Evolutionary conservation across 2,329 filamentous ascomycete genomes (phyloP), one percentile per base, ranked within the genome.

Genomic region (Sporothrix pallida): DNA sequence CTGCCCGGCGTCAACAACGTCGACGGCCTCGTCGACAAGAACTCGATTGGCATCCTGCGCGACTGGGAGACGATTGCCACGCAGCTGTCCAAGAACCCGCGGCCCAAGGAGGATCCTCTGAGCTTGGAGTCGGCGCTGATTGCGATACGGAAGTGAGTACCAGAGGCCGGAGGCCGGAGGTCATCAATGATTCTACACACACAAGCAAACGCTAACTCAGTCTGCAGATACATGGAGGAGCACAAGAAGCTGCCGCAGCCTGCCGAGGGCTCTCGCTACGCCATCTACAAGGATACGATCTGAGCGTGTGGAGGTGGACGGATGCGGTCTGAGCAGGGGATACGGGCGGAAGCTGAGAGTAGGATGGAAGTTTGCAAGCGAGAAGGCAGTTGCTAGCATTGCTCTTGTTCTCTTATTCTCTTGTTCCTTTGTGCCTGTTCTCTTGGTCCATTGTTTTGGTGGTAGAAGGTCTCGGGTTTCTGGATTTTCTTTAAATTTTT

Each of bases 211-310:
- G 65, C 46, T 52, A 52, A 68, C 65, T 12, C 44, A 8, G 9
- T 12, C 46, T 68, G 48, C 75, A 97, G 95, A 83, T 97, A 93
- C 82, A 98, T 99, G 96, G 95, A 95, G 44, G 89, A 95, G 74
- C 91, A 98, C 85, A 98, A 98, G 89, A 98, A 98, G 85, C 90
- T 98, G 44, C 92, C 94, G 13, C 96, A 99, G 82, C 96, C 96
- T 56, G 89, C 93, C 3, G 96, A 99, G 84, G 95, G 94, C 74
- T 90, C 92, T 69, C 86, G 80, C 75, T 82, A 78, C 46, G 75
- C 78, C 20, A 77, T 80, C 2, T 82, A 82, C 76, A 80, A 79
- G 75, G 76, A 78, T 69, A 76, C 69, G 8, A 75, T 77, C 37
- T 76, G 37, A 72, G 2, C 20, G 10, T 37, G 1, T 7, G 31